Base-by-base conservation (phyloP, 257 asterid species). In the Ajuga chamaepitys region DNA sequence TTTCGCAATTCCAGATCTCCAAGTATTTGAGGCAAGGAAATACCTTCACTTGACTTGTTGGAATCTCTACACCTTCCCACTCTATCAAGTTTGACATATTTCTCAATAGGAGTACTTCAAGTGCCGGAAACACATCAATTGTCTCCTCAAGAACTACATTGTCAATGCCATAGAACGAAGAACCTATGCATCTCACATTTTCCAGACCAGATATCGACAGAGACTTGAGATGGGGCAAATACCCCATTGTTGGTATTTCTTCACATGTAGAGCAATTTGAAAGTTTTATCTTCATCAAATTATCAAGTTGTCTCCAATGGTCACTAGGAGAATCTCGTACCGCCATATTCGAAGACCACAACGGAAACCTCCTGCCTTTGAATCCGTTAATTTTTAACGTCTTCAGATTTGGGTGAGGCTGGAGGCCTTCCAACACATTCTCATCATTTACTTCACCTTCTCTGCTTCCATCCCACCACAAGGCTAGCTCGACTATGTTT, bases 371-470 rank as follows among this genome's bases (percentile, higher is more conserved):
- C 9, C 28, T 9, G 5, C 63, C 46, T 16, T 0, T 6, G 22
- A 57, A 57, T 34, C 28, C 30, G 0, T 16, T 3, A 17, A 58
- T 58, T 32, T 35, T 9, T 17, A 57, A 16, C 4, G 4, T 10
- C 28, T 57, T 57, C 16, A 57, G 2, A 34, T 57, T 34, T 9
- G 30, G 64, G 13, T 58, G 64, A 8, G 64, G 64, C 12, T 12
- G 64, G 64, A 35, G 48, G 48, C 48, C 48, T 58, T 18, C 44
- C 25, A 58, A 25, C 25, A 58, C 63, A 34, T 32, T 34, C 30
- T 57, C 63, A 34, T 57, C 63, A 34, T 57, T 57, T 57, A 7
- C 17, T 57, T 57, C 63, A 24, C 63, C 63, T 57, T 34, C 63
- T 34, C 46, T 34, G 30, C 3, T 2, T 3, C 5, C 1, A 2